Evolutionary conservation across 2,329 filamentous ascomycete genomes (phyloP), one percentile per base, ranked within the genome.

Genomic region (Alternaria sp.): DNA sequence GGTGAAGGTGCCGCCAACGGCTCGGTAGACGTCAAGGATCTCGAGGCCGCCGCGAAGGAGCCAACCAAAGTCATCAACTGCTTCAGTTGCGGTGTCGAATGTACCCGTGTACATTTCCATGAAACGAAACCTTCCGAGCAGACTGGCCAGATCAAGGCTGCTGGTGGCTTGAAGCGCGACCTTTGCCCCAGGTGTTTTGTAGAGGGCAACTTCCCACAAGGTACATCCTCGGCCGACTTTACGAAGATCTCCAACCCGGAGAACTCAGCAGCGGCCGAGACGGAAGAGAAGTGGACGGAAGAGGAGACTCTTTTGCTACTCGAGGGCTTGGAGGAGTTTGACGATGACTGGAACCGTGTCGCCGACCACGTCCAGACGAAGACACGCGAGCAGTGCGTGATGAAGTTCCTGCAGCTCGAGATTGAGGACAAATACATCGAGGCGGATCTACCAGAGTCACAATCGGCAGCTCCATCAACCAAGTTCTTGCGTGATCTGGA

Each of bases 341-440:
- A 98, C 69, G 95, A 98, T 65, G 93, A 98, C 81, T 99, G 96
- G 96, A 91, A 92, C 61, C 89, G 93, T 73, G 94, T 99, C 69
- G 90, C 96, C 2, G 93, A 95, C 67, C 92, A 97, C 75, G 96
- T 99, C 46, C 92, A 92, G 53, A 96, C 93, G 3, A 90, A 95
- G 64, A 97, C 94, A 2, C 88, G 93, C 57, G 96, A 99, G 80
- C 95, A 99, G 82, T 99, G 96, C 79, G 95, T 98, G 15, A 87
- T 98, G 72, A 96, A 97, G 78, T 99, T 99, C 84, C 81, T 99
- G 68, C 94, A 97, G 77, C 86, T 99, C 37, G 95, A 97, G 71
- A 99, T 99, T 66, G 96, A 98, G 79, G 95, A 97, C 83, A 96
- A 97, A 79, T 99, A 97, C 76, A 85, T 97, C 10, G 94, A 98